These are phyloP conservation scores for Conticribra guillardii DNA, from an alignment of 108 stramenopile species.

Conservation along the genomic window DNA sequence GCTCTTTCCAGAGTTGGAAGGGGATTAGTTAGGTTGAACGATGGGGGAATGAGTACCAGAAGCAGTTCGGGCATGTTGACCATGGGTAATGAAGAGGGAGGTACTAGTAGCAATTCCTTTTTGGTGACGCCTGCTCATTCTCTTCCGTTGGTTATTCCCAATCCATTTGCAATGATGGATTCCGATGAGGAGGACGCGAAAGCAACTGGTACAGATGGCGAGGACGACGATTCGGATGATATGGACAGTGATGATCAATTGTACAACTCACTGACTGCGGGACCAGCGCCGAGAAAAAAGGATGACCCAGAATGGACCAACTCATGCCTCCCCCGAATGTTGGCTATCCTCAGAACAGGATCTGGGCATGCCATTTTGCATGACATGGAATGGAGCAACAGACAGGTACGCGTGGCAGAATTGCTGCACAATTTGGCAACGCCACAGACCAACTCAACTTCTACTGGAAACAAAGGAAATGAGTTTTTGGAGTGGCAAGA, in stretches of 20 bases:
- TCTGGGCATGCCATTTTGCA: conserved; percentile 77
- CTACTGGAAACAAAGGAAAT: background rate
- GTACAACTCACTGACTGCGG: background rate
- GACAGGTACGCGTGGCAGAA: conserved; percentile 67
- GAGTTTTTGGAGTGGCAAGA: conserved; percentile 4
- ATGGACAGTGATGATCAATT: background rate
- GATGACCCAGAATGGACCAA: conserved; percentile 60
- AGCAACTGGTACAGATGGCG: conserved; percentile 3
- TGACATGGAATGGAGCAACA: conserved; percentile 71
- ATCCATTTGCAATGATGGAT: conserved; percentile 23
- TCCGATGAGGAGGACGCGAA: background rate
- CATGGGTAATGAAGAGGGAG: no score
- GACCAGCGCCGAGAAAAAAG: conserved; percentile 26
- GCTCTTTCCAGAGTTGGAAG: conserved; percentile 16
- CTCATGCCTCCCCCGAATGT: conserved; percentile 63
- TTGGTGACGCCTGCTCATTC: conserved; percentile 24
- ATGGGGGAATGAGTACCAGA: conserved; percentile 16
- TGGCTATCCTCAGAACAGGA: conserved; percentile 67
- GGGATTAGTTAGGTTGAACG: background rate
- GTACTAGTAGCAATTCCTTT: background rate
- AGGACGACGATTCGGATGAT: conserved; percentile 8
- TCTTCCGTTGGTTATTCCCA: conserved; percentile 27
- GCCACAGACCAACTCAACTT: background rate
- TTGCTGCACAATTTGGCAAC: conserved; percentile 57
- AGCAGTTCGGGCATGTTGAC: no score